Percentiles rank a stretch among this genome's conserved stretches.
phyloP scores from a whole-genome alignment of 1,284 basidiomycete species.

The Pseudozyma sp. region DNA sequence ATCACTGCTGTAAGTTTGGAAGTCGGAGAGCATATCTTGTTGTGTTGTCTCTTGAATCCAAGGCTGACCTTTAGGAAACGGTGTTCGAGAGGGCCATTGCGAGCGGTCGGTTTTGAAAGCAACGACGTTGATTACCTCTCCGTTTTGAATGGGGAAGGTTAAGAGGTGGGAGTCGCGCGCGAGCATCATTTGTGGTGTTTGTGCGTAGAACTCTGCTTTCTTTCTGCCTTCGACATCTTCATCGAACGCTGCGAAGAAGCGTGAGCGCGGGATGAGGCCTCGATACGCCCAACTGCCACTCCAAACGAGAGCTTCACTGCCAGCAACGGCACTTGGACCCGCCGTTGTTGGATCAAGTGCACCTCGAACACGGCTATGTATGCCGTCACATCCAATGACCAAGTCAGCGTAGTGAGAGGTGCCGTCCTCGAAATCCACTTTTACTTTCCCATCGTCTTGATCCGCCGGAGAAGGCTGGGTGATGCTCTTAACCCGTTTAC shows the following conservation, averaged over 20 bases:
- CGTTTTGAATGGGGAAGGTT: conserved; percentile 73
- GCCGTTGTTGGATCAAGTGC: conserved; percentile 42
- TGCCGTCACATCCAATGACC: conserved; percentile 66
- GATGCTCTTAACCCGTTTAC: conserved; percentile 36
- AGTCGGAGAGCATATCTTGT: conserved; percentile 72
- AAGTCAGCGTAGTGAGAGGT: conserved; percentile 51
- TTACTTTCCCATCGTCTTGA: conserved; percentile 7
- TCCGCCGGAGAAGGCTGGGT: conserved; percentile 5
- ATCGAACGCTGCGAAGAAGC: conserved; percentile 50
- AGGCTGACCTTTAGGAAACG: conserved; percentile 58
- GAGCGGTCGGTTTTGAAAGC: conserved; percentile 72
- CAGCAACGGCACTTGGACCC: conserved; percentile 28
- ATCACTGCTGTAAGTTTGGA: conserved; percentile 73
- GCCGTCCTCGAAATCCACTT: conserved; percentile 42
- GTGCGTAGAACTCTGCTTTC: conserved; percentile 46
- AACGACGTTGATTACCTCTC: conserved; percentile 74
- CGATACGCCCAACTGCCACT: conserved; percentile 58
- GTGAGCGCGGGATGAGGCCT: conserved; percentile 56
- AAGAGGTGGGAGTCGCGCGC: conserved; percentile 73
- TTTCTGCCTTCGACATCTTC: conserved; percentile 4
- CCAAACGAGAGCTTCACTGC: conserved; percentile 52
- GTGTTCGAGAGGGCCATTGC: conserved; percentile 68
- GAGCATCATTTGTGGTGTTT: conserved; percentile 38
- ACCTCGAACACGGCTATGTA: conserved; percentile 59
- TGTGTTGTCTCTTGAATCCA: conserved; percentile 73